Percentiles rank a stretch among this genome's conserved stretches.
phyloP scores from a whole-genome alignment of 106 monocot genomes.

The Allium sativum region DNA sequence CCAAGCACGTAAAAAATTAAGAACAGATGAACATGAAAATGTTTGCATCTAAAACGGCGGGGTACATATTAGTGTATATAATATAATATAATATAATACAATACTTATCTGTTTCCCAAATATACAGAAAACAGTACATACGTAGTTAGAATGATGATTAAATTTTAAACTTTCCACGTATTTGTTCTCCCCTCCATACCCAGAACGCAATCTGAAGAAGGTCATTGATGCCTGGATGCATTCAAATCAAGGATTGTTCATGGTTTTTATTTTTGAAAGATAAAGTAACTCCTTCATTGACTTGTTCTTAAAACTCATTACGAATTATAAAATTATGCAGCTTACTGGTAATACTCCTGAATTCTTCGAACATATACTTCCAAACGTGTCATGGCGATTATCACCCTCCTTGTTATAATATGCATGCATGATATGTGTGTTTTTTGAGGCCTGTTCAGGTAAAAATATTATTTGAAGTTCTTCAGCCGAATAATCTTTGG shows the following conservation, averaged over 20 bases:
- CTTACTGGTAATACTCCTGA: constrained; percentile 10
- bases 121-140: constrained; percentile 8
- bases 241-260: neutral
- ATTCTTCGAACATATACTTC: neutral
- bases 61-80: no score
- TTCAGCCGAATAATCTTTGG: neutral
- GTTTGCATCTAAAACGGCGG: neutral
- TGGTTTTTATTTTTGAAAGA: neutral
- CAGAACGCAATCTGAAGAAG: constrained; percentile 11
- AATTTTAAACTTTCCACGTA: constrained; percentile 11
- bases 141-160: constrained; percentile 11
- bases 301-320: neutral
- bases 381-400: constrained; percentile 6
- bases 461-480: constrained; percentile 8
- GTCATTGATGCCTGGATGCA: constrained; percentile 12
- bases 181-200: constrained; percentile 12
- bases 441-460: constrained; percentile 21
- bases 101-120: constrained; percentile 1
- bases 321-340: neutral
- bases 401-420: constrained; percentile 8
- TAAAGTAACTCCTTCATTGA: neutral
- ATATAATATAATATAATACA: no score
- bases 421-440: constrained; percentile 1
- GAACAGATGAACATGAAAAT: no score
- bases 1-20: neutral